Conservation (phyloP, 331 rosid species). For the Erythrophleum ivorense region DNA sequence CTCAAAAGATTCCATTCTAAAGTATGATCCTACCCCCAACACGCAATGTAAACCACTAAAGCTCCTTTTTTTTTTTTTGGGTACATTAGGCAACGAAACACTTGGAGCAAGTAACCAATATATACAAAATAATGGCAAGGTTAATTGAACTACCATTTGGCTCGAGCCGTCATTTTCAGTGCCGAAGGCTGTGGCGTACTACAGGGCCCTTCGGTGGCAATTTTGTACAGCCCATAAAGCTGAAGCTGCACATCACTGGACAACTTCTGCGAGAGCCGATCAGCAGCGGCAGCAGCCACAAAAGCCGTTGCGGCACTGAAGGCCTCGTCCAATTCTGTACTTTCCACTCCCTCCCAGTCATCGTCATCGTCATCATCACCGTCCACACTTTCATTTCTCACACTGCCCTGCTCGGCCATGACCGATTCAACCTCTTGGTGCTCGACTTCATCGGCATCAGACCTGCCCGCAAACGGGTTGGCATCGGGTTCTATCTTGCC, state of each 20-base stretch:
- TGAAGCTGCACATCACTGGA: constrained; percentile 75
- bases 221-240: constrained; percentile 92
- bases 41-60: constrained; percentile 3
- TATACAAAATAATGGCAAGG: neutral
- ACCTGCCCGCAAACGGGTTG: neutral
- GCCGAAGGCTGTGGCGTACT: constrained; percentile 88
- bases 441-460: constrained; percentile 35
- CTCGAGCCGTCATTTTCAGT: constrained; percentile 92
- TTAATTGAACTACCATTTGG: constrained; percentile 69
- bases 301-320: constrained; percentile 95
- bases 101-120: neutral
- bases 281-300: constrained; percentile 90
- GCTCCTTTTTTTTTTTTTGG: neutral
- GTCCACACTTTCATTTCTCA: constrained; percentile 59
- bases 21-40: neutral
- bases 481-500: constrained; percentile 1
- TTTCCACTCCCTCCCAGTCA: constrained; percentile 99
- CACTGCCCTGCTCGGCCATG: constrained; percentile 90
- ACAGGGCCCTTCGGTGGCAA: constrained; percentile 98
- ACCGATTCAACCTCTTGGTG: constrained; percentile 67
- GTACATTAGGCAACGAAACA: neutral
- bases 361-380: constrained; percentile 69
- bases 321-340: constrained; percentile 85
- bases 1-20: constrained; percentile 34
- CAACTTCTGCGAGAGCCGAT: constrained; percentile 81